Evolutionary conservation across 2,329 filamentous ascomycete species (phyloP).

Genomic region (Penicillium corylophilum): DNA sequence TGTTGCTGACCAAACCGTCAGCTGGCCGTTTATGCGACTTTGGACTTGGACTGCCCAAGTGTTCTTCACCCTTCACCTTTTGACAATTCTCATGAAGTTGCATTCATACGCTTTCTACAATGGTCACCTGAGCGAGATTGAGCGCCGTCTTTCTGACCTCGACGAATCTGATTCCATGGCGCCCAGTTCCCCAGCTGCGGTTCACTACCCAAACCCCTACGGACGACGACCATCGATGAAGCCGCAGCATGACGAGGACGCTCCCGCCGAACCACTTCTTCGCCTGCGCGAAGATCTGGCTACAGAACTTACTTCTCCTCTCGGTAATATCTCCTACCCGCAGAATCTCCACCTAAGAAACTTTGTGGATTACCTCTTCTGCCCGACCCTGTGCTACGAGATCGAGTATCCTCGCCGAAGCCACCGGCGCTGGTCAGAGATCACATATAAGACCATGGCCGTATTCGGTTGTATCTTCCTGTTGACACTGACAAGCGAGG

Average conservation of each 20-base stretch:
- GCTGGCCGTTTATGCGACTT: constrained; percentile 75
- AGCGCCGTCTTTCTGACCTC: constrained; percentile 74
- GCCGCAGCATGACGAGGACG: constrained; percentile 23
- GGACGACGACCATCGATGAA: constrained; percentile 29
- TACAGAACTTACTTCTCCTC: constrained; percentile 83
- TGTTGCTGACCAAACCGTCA: constrained; percentile 30
- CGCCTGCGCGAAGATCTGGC: constrained; percentile 83
- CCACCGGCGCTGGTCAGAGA: constrained; percentile 73
- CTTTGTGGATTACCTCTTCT: constrained; percentile 83
- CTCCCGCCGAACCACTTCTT: constrained; percentile 55
- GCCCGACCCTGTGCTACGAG: constrained; percentile 96
- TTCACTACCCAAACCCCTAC: constrained; percentile 68
- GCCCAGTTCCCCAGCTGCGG: constrained; percentile 60
- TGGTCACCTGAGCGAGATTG: constrained; percentile 85
- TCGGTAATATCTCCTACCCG: constrained; percentile 87
- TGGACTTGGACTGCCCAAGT: constrained; percentile 99
- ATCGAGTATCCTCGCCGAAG: constrained; percentile 85
- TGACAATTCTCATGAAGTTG: constrained; percentile 97
- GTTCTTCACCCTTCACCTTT: constrained; percentile 85
- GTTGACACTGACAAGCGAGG: constrained; percentile 84
- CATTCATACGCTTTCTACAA: constrained; percentile 99
- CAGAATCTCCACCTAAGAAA: constrained; percentile 80
- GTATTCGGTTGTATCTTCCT: constrained; percentile 97
- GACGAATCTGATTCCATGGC: constrained; percentile 71
- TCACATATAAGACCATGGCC: constrained; percentile 81